Evolutionary conservation across 1,284 basidiomycete genomes (phyloP).

Genomic region (Rhodotorula sp.): DNA sequence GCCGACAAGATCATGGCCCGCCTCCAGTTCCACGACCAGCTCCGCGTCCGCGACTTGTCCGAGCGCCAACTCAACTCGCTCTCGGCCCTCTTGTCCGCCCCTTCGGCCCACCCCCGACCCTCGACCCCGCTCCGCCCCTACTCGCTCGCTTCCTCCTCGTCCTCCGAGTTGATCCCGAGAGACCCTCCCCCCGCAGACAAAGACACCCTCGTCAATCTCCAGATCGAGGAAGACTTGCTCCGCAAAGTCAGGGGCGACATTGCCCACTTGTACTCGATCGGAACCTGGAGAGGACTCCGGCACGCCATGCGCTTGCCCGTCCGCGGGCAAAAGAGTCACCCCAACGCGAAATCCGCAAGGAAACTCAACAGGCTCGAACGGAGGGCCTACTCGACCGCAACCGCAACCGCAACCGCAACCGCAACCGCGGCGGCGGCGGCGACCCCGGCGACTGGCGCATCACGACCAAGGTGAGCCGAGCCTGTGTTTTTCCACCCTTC

Average conservation of each 20-base stretch:
- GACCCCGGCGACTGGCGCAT: not conserved
- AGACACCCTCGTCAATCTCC: constrained; percentile 68
- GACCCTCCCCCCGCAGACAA: constrained; percentile 33
- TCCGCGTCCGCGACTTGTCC: constrained; percentile 71
- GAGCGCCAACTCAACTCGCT: constrained; percentile 77
- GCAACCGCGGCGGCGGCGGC: not conserved
- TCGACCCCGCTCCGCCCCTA: constrained; percentile 55
- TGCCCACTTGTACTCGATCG: constrained; percentile 82
- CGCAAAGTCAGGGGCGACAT: constrained; percentile 81
- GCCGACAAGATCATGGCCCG: constrained; percentile 80
- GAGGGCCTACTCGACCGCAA: constrained; percentile 19
- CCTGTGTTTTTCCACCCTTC: too few relatives aligned
- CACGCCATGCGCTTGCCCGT: constrained; percentile 87
- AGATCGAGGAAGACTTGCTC: constrained; percentile 77
- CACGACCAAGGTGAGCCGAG: not conserved
- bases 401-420: not conserved
- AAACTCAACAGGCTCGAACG: constrained; percentile 68
- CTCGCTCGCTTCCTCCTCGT: constrained; percentile 16
- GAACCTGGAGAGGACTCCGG: constrained; percentile 78
- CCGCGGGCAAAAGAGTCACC: constrained; percentile 81
- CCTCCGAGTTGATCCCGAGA: constrained; percentile 11
- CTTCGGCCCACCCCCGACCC: constrained; percentile 63
- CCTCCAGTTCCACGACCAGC: constrained; percentile 72
- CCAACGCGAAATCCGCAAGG: constrained; percentile 78
- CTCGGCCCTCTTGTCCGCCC: constrained; percentile 83